Percentiles rank a stretch among this genome's conserved stretches.
phyloP scores from a whole-genome alignment of 2,329 filamentous ascomycete genomes.

The Botrytis aclada region DNA sequence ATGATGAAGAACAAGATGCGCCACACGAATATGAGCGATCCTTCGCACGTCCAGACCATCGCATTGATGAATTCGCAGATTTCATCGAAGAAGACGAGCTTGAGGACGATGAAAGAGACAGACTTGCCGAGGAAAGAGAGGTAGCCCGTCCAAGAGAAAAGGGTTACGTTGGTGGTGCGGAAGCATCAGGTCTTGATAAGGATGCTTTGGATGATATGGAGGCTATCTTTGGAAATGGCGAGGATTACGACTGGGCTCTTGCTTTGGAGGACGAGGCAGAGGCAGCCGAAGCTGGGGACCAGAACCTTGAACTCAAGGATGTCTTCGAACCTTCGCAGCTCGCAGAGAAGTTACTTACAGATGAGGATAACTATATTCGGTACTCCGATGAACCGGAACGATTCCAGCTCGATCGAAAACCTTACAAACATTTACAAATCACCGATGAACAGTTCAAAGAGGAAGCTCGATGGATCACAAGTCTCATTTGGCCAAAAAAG shows the following conservation, averaged over 20 bases:
- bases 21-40: slow-evolving; percentile 44
- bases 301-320: slow-evolving; percentile 89
- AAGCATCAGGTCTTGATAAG: slow-evolving; percentile 83
- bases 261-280: slow-evolving; percentile 85
- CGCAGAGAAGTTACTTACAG: slow-evolving; percentile 89
- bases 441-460: slow-evolving; percentile 83
- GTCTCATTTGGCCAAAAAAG: slow-evolving; percentile 86
- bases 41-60: slow-evolving; percentile 46
- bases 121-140: slow-evolving; percentile 78
- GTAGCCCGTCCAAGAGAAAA: slow-evolving; percentile 77
- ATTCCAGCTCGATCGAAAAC: slow-evolving; percentile 85
- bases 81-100: slow-evolving; percentile 97
- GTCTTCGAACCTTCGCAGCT: slow-evolving; percentile 97
- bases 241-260: slow-evolving; percentile 93
- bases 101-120: slow-evolving; percentile 80
- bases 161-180: slow-evolving; percentile 66
- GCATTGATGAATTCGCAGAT: slow-evolving; percentile 80
- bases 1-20: slow-evolving; percentile 78
- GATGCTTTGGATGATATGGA: slow-evolving; percentile 94
- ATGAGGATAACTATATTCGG: slow-evolving; percentile 90
- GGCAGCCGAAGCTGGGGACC: slow-evolving; percentile 72
- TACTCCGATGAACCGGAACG: slow-evolving; percentile 88
- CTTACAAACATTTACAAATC: slow-evolving; percentile 79
- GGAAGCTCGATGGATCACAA: slow-evolving; percentile 88
- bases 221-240: slow-evolving; percentile 90